Evolutionary conservation across 2,329 filamentous ascomycete genomes (phyloP), one percentile per base, ranked within the genome.

Genomic region (Didymosphaeria variabile): DNA sequence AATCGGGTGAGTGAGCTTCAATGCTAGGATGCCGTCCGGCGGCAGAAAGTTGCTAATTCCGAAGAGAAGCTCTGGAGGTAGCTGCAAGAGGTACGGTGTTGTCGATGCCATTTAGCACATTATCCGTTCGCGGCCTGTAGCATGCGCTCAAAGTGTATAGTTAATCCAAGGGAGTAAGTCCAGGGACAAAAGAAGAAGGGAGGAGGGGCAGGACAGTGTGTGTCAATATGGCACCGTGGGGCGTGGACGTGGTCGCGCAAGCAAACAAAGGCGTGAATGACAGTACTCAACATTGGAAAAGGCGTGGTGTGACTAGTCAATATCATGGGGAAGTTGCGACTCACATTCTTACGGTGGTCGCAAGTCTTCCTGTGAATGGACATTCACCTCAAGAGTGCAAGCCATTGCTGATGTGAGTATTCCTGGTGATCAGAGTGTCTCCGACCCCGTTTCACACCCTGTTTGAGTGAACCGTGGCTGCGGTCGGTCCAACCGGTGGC

Each of bases 41-140:
- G 77, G 69, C 9, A 83, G 74, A 61, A 75, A 62, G 31, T 76
- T 66, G 45, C 69, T 62, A 47, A 82, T 72, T 46, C 79, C 76
- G 57, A 77, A 65, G 23, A 81, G 74, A 5, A 82, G 70, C 63
- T 83, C 81, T 32, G 72, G 67, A 10, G 80, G 81, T 9, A 82
- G 75, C 47, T 50, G 58, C 13, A 72, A 63, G 19, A 77, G 52
- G 13, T 61, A 63, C 40, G 52, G 42, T 23, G 56, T 21, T 2
- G 60, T 12, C 6, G 47, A 38, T 8, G 55, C 50, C 65, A 70
- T 71, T 12, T 21, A 36, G 40, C 19, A 12, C 53, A 51, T n/a
- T 13, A 21, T n/a, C 17, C 17, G 32, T 36, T 23, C 31, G 26
- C 40, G 10, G 34, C 21, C 7, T 46, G 26, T 31, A 15, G 17